phyloP scores from a whole-genome alignment of 768 basidiomycete species.

The Thelephora ganbajun region DNA sequence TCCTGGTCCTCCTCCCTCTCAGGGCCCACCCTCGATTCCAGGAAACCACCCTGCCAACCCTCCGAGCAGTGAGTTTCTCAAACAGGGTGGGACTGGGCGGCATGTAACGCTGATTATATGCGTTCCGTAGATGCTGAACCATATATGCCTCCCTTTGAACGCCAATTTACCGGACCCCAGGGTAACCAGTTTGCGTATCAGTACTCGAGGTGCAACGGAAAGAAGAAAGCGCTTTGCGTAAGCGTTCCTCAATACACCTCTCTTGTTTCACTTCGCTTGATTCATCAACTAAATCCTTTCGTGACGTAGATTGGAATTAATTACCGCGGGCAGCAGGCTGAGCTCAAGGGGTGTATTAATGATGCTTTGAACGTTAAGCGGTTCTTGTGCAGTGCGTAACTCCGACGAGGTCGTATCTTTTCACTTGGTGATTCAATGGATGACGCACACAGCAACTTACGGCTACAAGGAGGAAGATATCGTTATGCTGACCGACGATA shows the following conservation, averaged over 20 bases:
- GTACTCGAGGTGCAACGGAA: constrained; percentile 42
- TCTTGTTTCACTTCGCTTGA: background rate
- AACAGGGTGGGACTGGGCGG: background rate
- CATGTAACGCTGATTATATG: background rate
- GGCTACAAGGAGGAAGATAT: constrained; percentile 40
- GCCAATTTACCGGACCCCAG: constrained; percentile 2
- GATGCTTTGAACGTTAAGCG: constrained; percentile 38
- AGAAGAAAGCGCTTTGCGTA: constrained; percentile 39
- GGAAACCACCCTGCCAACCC: background rate
- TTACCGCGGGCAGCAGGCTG: constrained; percentile 29
- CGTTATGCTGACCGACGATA: constrained; percentile 42
- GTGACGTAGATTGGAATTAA: constrained; percentile 36
- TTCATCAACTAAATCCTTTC: background rate
- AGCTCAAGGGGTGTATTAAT: constrained; percentile 43
- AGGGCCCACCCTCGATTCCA: constrained; percentile 6
- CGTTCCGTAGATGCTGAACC: constrained; percentile 12
- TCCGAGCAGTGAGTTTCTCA: background rate
- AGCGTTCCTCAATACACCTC: constrained; percentile 9
- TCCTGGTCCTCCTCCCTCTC: background rate
- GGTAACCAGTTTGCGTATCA: constrained; percentile 30
- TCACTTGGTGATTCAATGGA: background rate
- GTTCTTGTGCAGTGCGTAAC: constrained; percentile 27
- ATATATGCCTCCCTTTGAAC: constrained; percentile 7
- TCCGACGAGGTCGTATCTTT: background rate
- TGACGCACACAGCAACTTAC: constrained; percentile 20